These are phyloP conservation scores for Colletotrichum sp. DNA, from an alignment of 2,329 filamentous ascomycete genomes.

Conservation along the genomic window DNA sequence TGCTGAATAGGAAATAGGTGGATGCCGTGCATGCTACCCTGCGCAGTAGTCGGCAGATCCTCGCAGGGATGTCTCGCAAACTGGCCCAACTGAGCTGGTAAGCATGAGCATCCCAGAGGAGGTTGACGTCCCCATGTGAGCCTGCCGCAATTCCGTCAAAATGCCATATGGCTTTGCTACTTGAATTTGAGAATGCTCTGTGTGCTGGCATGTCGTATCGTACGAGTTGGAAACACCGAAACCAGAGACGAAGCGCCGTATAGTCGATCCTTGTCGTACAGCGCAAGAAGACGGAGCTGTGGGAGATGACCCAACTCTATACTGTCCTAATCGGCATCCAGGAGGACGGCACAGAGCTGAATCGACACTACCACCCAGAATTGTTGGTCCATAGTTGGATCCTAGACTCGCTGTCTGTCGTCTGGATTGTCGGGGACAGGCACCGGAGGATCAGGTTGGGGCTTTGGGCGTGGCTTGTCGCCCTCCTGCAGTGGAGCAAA, in stretches of 20 bases:
- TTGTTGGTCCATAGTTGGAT: background rate
- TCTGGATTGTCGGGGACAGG: conserved; percentile 31
- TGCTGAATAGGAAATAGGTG: background rate
- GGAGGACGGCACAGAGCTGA: background rate
- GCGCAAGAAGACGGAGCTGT: background rate
- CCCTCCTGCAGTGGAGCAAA: background rate
- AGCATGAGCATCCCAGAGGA: background rate
- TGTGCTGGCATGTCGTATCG: background rate
- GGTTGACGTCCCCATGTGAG: background rate
- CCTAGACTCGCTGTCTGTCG: conserved; percentile 13
- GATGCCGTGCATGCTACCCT: background rate
- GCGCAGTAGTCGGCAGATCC: background rate
- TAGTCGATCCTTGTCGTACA: background rate
- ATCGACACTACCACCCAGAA: background rate
- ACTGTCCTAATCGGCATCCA: background rate
- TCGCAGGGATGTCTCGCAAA: background rate
- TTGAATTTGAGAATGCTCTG: background rate
- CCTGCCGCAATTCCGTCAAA: conserved; percentile 15
- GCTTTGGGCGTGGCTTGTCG: conserved; percentile 32
- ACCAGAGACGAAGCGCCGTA: background rate
- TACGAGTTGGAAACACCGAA: background rate
- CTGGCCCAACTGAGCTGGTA: background rate
- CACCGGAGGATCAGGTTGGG: conserved; percentile 33
- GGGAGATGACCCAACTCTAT: background rate
- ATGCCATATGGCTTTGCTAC: background rate